Conservation (phyloP, 2,329 filamentous ascomycete species). For the Diaporthe nobilis region DNA sequence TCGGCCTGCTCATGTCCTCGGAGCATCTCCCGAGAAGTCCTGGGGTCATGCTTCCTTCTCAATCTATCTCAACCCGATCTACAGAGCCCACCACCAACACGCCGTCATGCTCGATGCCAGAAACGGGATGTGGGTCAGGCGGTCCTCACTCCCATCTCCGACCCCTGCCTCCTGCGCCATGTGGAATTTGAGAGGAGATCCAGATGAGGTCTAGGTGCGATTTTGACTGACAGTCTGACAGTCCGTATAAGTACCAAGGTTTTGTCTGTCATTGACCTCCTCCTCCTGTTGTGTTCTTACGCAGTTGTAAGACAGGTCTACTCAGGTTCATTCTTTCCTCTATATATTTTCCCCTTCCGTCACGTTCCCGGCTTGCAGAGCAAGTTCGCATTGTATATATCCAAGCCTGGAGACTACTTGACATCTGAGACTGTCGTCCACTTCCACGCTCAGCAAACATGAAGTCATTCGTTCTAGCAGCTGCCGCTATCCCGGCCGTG, state of each 20-base stretch:
- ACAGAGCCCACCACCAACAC: background rate
- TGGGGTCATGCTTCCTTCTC: slow-evolving; percentile 18
- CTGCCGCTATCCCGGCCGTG: slow-evolving; percentile 26
- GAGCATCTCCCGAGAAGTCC: background rate
- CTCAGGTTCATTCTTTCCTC: background rate
- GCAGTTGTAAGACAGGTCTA: background rate
- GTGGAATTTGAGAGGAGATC: background rate
- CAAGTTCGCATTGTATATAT: slow-evolving; percentile 1
- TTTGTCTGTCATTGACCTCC: background rate
- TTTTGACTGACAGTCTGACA: background rate
- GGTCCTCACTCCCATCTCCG: slow-evolving; percentile 25
- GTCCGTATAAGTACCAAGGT: slow-evolving; percentile 20
- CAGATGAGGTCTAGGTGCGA: background rate
- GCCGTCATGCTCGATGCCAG: slow-evolving; percentile 13
- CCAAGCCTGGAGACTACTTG: background rate
- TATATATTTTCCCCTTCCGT: background rate
- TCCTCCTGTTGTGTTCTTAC: background rate
- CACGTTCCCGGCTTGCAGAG: slow-evolving; percentile 1
- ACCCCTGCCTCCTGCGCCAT: slow-evolving; percentile 21
- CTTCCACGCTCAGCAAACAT: background rate
- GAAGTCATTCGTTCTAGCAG: slow-evolving; percentile 24
- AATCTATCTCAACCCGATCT: slow-evolving; percentile 26
- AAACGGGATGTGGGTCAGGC: slow-evolving; percentile 20
- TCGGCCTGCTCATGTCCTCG: background rate
- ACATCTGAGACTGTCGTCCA: background rate